Evolutionary conservation across 768 basidiomycete species (phyloP).

Genomic region (Lentinula edodes): DNA sequence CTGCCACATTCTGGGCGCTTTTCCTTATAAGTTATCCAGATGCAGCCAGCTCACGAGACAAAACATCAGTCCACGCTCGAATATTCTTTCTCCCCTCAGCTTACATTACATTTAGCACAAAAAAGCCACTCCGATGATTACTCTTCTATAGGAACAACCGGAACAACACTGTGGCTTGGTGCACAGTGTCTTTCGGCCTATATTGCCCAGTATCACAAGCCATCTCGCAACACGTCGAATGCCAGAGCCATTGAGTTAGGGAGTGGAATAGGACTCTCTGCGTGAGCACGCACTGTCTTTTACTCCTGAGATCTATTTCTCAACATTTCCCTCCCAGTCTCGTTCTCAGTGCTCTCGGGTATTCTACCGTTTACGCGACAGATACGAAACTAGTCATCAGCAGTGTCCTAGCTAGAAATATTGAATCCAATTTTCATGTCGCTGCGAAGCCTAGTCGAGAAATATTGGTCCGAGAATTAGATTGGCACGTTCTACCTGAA

Average conservation of each 20-base stretch:
- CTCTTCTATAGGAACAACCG: conserved; percentile 51
- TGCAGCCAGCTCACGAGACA: conserved; percentile 54
- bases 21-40: neutral
- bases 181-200: conserved; percentile 71
- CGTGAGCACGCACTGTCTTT: conserved; percentile 37
- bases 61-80: conserved; percentile 53
- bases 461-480: conserved; percentile 59
- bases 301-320: conserved; percentile 5
- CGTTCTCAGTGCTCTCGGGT: conserved; percentile 61
- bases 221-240: conserved; percentile 10
- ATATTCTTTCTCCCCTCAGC: conserved; percentile 28
- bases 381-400: conserved; percentile 62
- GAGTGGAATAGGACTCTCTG: conserved; percentile 74
- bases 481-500: conserved; percentile 58
- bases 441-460: conserved; percentile 24
- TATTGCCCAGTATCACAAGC: conserved; percentile 35
- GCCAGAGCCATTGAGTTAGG: conserved; percentile 66
- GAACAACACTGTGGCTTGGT: conserved; percentile 81
- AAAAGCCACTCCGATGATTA: conserved; percentile 42
- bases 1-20: neutral
- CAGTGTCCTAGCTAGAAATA: conserved; percentile 59
- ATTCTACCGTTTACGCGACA: conserved; percentile 65
- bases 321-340: conserved; percentile 35
- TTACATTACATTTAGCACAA: conserved; percentile 36
- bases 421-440: conserved; percentile 40